Evolutionary conservation across 352 stramenopile species (phyloP).

Genomic region (Phytophthora gonapodyides): DNA sequence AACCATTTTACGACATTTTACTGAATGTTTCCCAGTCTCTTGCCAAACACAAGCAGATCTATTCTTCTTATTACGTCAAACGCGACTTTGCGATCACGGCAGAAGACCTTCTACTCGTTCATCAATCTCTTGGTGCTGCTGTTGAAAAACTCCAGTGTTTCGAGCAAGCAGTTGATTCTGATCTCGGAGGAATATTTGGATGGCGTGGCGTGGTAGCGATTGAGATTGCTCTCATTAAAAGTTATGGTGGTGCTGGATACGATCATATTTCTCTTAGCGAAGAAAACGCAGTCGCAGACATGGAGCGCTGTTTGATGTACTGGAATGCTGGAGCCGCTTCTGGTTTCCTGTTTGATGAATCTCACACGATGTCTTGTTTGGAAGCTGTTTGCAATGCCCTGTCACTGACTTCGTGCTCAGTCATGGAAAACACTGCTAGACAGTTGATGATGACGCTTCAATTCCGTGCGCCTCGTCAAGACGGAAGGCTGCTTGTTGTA

Average conservation of each 20-base stretch:
- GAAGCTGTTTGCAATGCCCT: conserved; percentile 59
- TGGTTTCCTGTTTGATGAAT: conserved; percentile 43
- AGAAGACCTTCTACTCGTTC: conserved; percentile 30
- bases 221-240: conserved; percentile 47
- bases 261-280: conserved; percentile 30
- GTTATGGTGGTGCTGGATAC: background rate
- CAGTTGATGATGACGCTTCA: conserved; percentile 43
- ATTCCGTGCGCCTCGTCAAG: background rate
- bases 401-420: conserved; percentile 55
- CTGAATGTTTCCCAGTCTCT: conserved; percentile 37
- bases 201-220: conserved; percentile 66
- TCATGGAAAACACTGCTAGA: conserved; percentile 44
- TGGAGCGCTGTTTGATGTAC: conserved; percentile 50
- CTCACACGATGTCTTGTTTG: conserved; percentile 43
- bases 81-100: conserved; percentile 26
- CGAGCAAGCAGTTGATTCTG: conserved; percentile 12
- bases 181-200: conserved; percentile 56
- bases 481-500: conserved; percentile 7
- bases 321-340: conserved; percentile 19
- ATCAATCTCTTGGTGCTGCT: conserved; percentile 29
- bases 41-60: conserved; percentile 39
- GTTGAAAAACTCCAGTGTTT: conserved; percentile 24
- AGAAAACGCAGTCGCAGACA: conserved; percentile 46
- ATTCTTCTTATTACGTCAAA: conserved; percentile 39
- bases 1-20: conserved; percentile 11